Evolutionary conservation across 148 eudicot species (phyloP).

Genomic region (Salicornia ramosissima): DNA sequence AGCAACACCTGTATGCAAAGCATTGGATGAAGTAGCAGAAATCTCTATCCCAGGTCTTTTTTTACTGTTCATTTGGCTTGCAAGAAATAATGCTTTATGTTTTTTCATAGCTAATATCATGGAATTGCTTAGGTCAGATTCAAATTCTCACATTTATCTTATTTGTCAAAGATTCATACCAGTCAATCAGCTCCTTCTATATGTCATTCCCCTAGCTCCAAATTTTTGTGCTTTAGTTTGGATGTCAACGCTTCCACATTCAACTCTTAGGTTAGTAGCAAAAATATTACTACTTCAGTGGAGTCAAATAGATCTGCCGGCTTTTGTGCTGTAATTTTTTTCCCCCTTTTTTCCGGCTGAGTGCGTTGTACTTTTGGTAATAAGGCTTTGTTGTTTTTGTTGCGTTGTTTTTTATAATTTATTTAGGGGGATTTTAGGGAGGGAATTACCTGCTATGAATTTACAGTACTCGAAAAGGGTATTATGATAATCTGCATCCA

Average conservation of each 20-base stretch:
- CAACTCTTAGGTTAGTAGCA: neutral
- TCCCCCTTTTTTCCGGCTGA: too few species aligned
- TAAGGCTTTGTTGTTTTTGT: too few species aligned
- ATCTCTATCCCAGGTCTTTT: constrained; percentile 65
- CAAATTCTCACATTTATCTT: neutral
- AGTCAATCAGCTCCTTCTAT: neutral
- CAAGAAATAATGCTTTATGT: neutral
- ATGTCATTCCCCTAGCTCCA: neutral
- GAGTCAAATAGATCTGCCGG: too few species aligned
- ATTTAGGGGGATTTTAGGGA: too few species aligned
- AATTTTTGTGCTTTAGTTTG: neutral
- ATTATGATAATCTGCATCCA: too few species aligned
- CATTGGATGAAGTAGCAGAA: constrained; percentile 87
- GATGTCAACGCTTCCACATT: neutral
- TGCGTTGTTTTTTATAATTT: too few species aligned
- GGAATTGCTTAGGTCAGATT: neutral
- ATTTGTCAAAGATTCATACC: neutral
- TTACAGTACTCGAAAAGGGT: too few species aligned
- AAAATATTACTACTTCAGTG: too few species aligned
- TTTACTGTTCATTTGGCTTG: neutral
- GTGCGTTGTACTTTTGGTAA: too few species aligned
- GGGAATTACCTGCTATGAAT: too few species aligned
- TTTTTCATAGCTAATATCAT: neutral
- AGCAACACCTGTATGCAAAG: constrained; percentile 81
- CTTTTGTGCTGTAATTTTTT: too few species aligned